Percentiles rank a stretch among this genome's conserved stretches.
These are phyloP conservation scores for Tetradesmus obliquus DNA, from an alignment of 139 green algal species.

Conservation along the genomic window DNA sequence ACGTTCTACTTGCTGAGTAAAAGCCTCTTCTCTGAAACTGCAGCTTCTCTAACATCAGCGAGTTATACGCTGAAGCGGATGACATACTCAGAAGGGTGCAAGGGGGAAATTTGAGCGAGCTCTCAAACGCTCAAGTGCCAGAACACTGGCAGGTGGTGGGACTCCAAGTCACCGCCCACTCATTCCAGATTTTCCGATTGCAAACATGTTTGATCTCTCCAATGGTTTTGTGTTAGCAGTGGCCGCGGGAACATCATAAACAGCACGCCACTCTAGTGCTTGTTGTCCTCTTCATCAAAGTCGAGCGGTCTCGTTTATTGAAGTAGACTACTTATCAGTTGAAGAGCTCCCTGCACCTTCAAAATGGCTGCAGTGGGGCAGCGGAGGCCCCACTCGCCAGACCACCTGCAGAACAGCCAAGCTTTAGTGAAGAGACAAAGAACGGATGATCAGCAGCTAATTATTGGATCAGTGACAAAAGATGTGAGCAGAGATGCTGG, in stretches of 20 bases:
- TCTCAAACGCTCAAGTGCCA: neutral
- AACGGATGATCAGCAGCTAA: slow-evolving; percentile 28
- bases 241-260: neutral
- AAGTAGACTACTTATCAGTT: too few relatives aligned
- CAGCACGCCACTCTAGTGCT: neutral
- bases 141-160: neutral
- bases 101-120: neutral
- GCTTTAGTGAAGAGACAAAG: slow-evolving; percentile 53
- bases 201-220: too few relatives aligned
- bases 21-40: too few relatives aligned
- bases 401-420: neutral
- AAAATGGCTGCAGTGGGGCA: neutral
- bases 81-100: too few relatives aligned
- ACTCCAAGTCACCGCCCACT: neutral
- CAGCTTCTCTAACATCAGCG: too few relatives aligned
- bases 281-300: neutral
- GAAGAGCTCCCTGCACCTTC: too few relatives aligned
- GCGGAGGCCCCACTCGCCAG: slow-evolving; percentile 30
- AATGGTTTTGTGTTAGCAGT: too few relatives aligned
- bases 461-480: slow-evolving; percentile 57
- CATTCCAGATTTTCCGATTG: too few relatives aligned
- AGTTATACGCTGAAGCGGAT: too few relatives aligned
- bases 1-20: neutral
- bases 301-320: neutral
- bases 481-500: slow-evolving; percentile 42